A percentile compares a stretch with the other conserved stretches of the same genome.
These are phyloP conservation scores for Roridomyces roridus DNA, from an alignment of 768 basidiomycete species.

Conservation along the genomic window DNA sequence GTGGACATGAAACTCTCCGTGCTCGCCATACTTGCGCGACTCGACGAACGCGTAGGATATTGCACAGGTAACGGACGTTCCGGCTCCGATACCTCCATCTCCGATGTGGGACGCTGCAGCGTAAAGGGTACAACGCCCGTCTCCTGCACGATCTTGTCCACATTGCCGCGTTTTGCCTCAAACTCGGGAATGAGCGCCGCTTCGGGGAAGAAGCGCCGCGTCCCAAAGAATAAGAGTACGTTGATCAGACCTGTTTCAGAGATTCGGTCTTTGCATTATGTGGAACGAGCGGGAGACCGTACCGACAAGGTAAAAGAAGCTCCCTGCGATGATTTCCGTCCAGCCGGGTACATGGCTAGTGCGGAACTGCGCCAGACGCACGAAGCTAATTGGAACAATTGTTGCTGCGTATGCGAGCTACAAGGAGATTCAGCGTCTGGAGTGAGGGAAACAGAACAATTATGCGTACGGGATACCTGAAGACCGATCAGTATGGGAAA, in stretches of 20 bases:
- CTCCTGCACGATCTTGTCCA: conserved; percentile 14
- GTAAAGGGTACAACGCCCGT: conserved; percentile 29
- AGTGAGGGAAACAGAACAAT: neutral
- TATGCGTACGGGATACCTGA: conserved; percentile 29
- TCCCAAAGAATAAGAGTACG: conserved; percentile 34
- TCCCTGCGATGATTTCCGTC: conserved; percentile 19
- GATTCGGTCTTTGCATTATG: neutral
- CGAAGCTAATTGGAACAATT: conserved; percentile 27
- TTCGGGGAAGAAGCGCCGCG: conserved; percentile 31
- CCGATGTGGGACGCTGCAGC: conserved; percentile 6
- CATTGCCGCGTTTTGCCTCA: conserved; percentile 23
- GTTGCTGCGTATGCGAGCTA: conserved; percentile 30
- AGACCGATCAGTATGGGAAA: neutral
- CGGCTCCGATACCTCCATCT: neutral
- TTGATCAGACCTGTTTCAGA: conserved; percentile 32
- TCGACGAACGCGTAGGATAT: neutral
- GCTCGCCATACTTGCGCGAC: too few relatives aligned
- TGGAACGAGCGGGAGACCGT: neutral
- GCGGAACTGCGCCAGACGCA: conserved; percentile 20
- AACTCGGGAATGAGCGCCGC: conserved; percentile 29
- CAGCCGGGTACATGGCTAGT: conserved; percentile 21
- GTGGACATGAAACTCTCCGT: too few relatives aligned
- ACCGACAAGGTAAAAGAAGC: conserved; percentile 31
- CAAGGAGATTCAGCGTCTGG: neutral
- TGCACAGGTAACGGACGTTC: too few relatives aligned